phyloP scores from a whole-genome alignment of 2,329 filamentous ascomycete genomes.

The Mariannaea sp. region DNA sequence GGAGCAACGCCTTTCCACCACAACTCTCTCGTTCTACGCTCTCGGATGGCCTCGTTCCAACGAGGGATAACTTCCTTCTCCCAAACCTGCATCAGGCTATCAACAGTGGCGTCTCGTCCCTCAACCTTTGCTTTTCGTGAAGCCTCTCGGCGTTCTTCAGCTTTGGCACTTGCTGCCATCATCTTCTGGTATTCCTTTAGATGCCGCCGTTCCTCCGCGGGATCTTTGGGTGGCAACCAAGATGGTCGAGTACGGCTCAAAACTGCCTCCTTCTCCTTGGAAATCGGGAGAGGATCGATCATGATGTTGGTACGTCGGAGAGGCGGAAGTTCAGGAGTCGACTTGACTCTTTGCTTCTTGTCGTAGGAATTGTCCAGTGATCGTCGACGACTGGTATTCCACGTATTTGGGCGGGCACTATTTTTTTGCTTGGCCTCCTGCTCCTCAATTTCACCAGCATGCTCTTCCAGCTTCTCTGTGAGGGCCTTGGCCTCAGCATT shows the following conservation, averaged over 20 bases:
- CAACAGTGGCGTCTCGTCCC: slow-evolving; percentile 59
- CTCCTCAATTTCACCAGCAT: slow-evolving; percentile 65
- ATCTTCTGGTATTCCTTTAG: slow-evolving; percentile 84
- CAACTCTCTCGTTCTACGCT: slow-evolving; percentile 72
- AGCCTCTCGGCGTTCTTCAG: slow-evolving; percentile 63
- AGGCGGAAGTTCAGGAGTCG: slow-evolving; percentile 70
- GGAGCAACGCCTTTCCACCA: slow-evolving; percentile 84
- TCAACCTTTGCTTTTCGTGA: slow-evolving; percentile 56
- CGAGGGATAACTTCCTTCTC: slow-evolving; percentile 76
- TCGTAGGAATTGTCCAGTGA: slow-evolving; percentile 43
- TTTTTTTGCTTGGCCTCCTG: slow-evolving; percentile 41
- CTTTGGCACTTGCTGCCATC: slow-evolving; percentile 68
- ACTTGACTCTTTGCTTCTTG: slow-evolving; percentile 62
- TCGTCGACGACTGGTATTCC: slow-evolving; percentile 43
- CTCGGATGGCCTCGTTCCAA: slow-evolving; percentile 72
- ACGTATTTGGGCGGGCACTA: slow-evolving; percentile 47
- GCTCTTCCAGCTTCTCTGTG: slow-evolving; percentile 80
- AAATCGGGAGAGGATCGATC: slow-evolving; percentile 82
- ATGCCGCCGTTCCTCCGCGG: slow-evolving; percentile 88
- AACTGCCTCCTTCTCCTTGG: slow-evolving; percentile 85
- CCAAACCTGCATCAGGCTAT: slow-evolving; percentile 67
- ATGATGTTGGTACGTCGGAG: slow-evolving; percentile 76
- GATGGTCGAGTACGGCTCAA: slow-evolving; percentile 79
- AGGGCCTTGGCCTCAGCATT: slow-evolving; percentile 74
- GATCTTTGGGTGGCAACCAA: slow-evolving; percentile 86